Evolutionary conservation across 768 basidiomycete species (phyloP).

Genomic region (Agrocybe pediades): DNA sequence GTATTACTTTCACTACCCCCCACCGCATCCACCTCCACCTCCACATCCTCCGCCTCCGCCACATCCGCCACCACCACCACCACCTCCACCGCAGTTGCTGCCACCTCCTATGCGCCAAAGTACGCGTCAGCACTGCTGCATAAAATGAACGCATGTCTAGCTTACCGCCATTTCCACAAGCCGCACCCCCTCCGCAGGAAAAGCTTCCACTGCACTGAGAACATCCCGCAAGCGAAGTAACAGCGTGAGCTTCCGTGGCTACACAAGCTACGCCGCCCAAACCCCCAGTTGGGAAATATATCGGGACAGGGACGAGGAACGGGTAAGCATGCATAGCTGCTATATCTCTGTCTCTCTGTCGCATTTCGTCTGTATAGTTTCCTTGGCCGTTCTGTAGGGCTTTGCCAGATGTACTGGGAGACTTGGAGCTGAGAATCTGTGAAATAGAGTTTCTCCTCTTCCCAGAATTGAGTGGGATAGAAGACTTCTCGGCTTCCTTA

Average conservation of each 20-base stretch:
- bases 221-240: slow-evolving; percentile 12
- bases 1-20: too few relatives aligned
- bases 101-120: slow-evolving; percentile 9
- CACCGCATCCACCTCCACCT: slow-evolving; percentile 3
- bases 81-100: slow-evolving; percentile 6
- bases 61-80: slow-evolving; percentile 10
- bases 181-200: too few relatives aligned
- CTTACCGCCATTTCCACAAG: too few relatives aligned
- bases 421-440: too few relatives aligned
- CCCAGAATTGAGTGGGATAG: neutral
- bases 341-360: neutral
- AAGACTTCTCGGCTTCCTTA: slow-evolving; percentile 18
- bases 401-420: too few relatives aligned
- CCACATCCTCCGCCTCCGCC: slow-evolving; percentile 15
- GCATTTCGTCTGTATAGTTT: neutral
- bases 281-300: slow-evolving; percentile 22
- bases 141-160: too few relatives aligned
- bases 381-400: too few relatives aligned
- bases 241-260: slow-evolving; percentile 12
- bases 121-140: too few relatives aligned
- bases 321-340: slow-evolving; percentile 19
- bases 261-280: slow-evolving; percentile 3
- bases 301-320: slow-evolving; percentile 43
- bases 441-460: neutral
- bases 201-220: slow-evolving; percentile 5